Evolutionary conservation across 768 basidiomycete species (phyloP), one percentile per base, ranked within the genome.

Genomic region (Lactarius tabidus): DNA sequence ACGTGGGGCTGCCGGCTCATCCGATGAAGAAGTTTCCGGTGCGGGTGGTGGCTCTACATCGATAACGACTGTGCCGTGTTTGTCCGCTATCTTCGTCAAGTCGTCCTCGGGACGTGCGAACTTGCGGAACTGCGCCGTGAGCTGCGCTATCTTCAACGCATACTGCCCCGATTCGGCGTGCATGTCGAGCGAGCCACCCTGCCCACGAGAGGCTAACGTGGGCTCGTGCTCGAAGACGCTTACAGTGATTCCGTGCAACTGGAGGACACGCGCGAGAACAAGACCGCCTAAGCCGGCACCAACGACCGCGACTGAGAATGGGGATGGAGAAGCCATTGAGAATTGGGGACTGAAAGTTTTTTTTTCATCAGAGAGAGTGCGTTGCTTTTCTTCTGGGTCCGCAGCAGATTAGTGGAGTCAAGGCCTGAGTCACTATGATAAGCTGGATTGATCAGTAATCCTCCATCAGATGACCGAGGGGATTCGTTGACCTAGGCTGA

Each of bases 211-310:
- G 20, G 61, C 52, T 10, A 58, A 77, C 81, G 88, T 74, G 26
- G 39, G 33, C 79, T 88, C 68, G 82, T 84, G 33, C 79, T 88
- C 71, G 82, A 83, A 67, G 81, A 87, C 72, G 85, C 92, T 71
- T 83, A 88, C 53, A 79, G 79, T 10, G 83, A 88, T 67, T 85
- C 93, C 64, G 74, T 75, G 29, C 75, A 78, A 4, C 84, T 93
- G 71, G 89, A 95, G 76, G 79, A 81, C 2, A 78, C 86, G 64
- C 86, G 89, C 75, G 76, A 77, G 59, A 80, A 81, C 10, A 82
- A 86, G 56, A 87, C 84, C 41, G 82, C 87, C 61, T 14, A 66
- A 36, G 28, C 58, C 58, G 3, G 64, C 53, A 31, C 66, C 66
- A 14, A 65, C 43, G 9, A 67, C 55, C 43, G 64, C 63, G 57